These are phyloP conservation scores for Amphicarpaea edgeworthii DNA, from an alignment of 306 rosid species.

Conservation along the genomic window DNA sequence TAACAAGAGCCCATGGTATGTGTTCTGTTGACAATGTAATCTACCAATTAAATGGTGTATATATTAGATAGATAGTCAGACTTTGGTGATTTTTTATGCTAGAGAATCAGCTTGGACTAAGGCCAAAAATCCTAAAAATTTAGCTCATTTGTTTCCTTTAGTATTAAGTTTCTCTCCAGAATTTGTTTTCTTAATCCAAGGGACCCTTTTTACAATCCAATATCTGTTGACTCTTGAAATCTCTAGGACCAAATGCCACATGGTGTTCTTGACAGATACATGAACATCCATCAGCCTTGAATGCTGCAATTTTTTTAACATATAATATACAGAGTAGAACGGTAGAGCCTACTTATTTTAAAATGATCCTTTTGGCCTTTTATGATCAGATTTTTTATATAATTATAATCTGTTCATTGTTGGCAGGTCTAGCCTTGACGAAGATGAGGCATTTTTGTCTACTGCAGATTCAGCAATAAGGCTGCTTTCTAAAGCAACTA, in stretches of 20 bases:
- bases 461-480: constrained; percentile 88
- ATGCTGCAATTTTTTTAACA: constrained; percentile 23
- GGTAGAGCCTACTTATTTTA: background rate
- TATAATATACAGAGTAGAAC: background rate
- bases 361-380: background rate
- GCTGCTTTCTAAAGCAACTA: constrained; percentile 77
- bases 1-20: constrained; percentile 90
- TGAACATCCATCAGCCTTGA: constrained; percentile 11
- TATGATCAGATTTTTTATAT: background rate
- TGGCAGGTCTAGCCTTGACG: constrained; percentile 86
- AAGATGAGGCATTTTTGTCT: constrained; percentile 82
- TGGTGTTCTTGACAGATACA: constrained; percentile 5
- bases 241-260: background rate
- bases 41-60: constrained; percentile 9
- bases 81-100: no score
- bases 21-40: constrained; percentile 28
- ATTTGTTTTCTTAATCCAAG: background rate
- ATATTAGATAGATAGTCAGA: background rate
- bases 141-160: constrained; percentile 25
- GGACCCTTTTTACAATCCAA: background rate
- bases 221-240: constrained; percentile 14
- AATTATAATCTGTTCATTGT: constrained; percentile 37
- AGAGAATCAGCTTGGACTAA: background rate
- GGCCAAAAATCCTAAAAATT: constrained; percentile 15
- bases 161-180: constrained; percentile 18